Base-by-base conservation (phyloP, 1,139 yeast species). In the Taiozyma sp. region DNA sequence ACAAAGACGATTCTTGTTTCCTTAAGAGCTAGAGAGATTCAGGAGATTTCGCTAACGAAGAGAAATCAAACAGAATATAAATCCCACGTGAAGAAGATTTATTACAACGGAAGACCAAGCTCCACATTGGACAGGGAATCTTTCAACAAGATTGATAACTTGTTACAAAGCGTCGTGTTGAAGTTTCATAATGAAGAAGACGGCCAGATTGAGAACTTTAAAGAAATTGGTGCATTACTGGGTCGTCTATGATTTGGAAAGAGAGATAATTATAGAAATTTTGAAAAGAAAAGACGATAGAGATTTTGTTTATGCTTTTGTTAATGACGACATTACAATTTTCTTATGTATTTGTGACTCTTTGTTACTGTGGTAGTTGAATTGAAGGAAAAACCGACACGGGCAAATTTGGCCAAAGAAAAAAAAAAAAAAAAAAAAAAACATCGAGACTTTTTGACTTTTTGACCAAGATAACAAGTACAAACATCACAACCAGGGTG, bases 11-110 rank as follows among this genome's bases (percentile, higher is more conserved):
- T 72, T 8, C 52, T 71, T 9, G 65, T 82, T 4, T 78, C 83
- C 50, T 67, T 82, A 46, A 65, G 86, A 43, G 82, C 83, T 1
- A 66, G 86, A 30, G 87, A 82, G 57, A 78, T 82, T 47, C 80
- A 79, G 59, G 71, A 77, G 45, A 72, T 81, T 27, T 76, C 76
- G 48, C 71, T 80, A 73, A 69, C 55, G 44, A 64, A 58, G 48
- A 65, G 16, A 14, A 14, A n/a, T 7, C 28, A 61, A 23, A 23
- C 30, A 10, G 49, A 45, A 2, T 48, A 45, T n/a, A 46, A 38
- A n/a, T 30, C 49, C 2, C 34, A 32, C 5, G 39, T 38, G 2
- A 48, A 44, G 22, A 52, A 50, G 27, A 4, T 50, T 6, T 52
- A 47, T 16, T 24, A 30, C 16, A 50, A 50, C 14, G 39, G 50